A percentile compares a stretch with the other conserved stretches of the same genome.
These are phyloP conservation scores for Auricularia sp. DNA, from an alignment of 768 basidiomycete genomes.

Conservation along the genomic window DNA sequence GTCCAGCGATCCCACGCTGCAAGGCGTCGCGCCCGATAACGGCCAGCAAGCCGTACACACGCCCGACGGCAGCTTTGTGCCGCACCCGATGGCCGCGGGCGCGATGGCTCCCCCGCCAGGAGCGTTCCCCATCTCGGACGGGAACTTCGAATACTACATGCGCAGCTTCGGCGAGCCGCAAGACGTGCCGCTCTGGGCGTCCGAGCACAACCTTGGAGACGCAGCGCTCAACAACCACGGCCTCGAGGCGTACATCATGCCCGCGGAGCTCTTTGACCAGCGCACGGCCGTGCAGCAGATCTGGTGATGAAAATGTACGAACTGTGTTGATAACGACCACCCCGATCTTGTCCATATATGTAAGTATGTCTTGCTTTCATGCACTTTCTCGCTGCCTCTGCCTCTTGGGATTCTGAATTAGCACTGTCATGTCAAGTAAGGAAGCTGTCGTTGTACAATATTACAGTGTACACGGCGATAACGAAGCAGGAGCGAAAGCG, in stretches of 20 bases:
- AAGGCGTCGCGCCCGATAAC: background rate
- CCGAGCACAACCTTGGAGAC: constrained; percentile 73
- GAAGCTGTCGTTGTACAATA: background rate
- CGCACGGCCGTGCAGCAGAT: constrained; percentile 58
- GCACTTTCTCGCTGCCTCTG: too few species aligned
- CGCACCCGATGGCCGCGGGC: background rate
- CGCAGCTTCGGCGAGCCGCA: constrained; percentile 62
- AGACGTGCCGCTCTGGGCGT: constrained; percentile 77
- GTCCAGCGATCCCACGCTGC: background rate
- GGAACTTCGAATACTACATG: constrained; percentile 59
- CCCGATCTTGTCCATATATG: background rate
- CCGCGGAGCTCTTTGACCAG: constrained; percentile 43
- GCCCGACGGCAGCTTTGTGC: constrained; percentile 1
- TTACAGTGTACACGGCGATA: background rate
- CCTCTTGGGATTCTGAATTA: too few species aligned
- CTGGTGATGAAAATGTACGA: constrained; percentile 38
- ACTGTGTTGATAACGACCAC: background rate
- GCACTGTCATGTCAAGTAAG: too few species aligned
- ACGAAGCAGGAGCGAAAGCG: background rate
- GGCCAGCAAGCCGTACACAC: background rate
- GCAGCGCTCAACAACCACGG: constrained; percentile 64
- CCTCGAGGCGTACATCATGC: constrained; percentile 78
- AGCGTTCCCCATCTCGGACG: background rate
- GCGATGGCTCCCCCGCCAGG: background rate
- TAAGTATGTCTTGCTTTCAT: background rate